Evolutionary conservation across 495 filamentous ascomycete genomes (phyloP), one percentile per base, ranked within the genome.

Genomic region (Penicillium lividum): DNA sequence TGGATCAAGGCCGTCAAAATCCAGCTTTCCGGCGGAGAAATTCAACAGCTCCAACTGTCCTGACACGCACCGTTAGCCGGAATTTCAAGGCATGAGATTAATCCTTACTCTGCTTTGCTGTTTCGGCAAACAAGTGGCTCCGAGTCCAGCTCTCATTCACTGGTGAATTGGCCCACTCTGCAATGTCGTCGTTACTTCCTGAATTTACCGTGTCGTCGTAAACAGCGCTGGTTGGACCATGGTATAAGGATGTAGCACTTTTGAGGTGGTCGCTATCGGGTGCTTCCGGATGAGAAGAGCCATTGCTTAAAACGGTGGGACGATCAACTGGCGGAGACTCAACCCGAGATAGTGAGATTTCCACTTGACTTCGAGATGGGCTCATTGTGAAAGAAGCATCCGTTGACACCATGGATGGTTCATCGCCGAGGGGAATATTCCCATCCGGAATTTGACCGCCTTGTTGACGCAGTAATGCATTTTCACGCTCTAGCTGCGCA

Each of bases 1-100:
- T 15, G 69, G 68, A 34, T 76, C 71, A 0, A 76, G 46, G 16
- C 69, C 74, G 60, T 78, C 76, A 51, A 79, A 74, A 48, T 78
- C 74, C 5, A 76, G 67, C 28, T 61, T 71, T 13, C 63, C 56
- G 2, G 58, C 54, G 1, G 62, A 51, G 22, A 73, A 54, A 36
- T 75, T 68, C n/a, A 72, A 51, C 2, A 62, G 55, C 27, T 73
- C 73, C 18, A 69, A 38, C 50, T 75, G 70, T 42, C 73, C 64
- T 72, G 27, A 40, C 27, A 28, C 2, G 10, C 28, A 5, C 1
- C 2, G 25, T 59, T 43, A 54, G 46, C 13, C 10, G 7, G 5
- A 31, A 16, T 22, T 34, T 36, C 7, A 15, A 4, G 18, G 52
- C 5, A 13, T 15, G 8, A 8, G 36, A 13, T 11, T 29, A 11